phyloP scores from a whole-genome alignment of 345 rosid genomes.

The Capsella bursapastoris region DNA sequence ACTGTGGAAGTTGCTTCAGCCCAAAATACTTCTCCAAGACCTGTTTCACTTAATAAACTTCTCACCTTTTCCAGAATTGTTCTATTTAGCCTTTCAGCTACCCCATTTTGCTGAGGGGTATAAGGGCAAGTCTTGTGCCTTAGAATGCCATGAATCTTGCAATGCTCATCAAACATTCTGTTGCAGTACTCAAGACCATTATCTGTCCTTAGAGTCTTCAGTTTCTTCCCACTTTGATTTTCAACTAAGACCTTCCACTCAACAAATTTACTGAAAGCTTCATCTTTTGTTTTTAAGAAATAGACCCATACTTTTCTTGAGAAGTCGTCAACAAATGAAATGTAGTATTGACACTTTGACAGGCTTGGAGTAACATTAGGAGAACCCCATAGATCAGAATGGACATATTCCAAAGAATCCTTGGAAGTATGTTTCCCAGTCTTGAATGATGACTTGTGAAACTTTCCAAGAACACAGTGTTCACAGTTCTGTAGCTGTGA shows the following conservation, averaged over 20 bases:
- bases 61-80: background rate
- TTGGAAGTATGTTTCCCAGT: background rate
- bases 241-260: background rate
- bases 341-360: background rate
- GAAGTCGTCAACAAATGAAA: background rate
- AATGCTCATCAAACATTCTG: background rate
- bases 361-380: background rate
- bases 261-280: background rate
- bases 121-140: background rate
- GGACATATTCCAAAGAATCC: background rate
- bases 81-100: background rate
- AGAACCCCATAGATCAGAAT: background rate
- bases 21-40: background rate
- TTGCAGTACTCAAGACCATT: background rate
- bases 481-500: background rate
- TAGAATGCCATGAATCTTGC: background rate
- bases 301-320: background rate
- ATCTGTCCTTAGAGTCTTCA: background rate
- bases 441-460: background rate
- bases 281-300: background rate
- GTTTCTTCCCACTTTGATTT: background rate
- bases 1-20: background rate
- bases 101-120: slow-evolving; percentile 4
- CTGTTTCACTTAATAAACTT: background rate
- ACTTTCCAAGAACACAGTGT: background rate